Percentiles rank a stretch among this genome's conserved stretches.
phyloP scores from a whole-genome alignment of 768 basidiomycete genomes.

The Calocybe indica region DNA sequence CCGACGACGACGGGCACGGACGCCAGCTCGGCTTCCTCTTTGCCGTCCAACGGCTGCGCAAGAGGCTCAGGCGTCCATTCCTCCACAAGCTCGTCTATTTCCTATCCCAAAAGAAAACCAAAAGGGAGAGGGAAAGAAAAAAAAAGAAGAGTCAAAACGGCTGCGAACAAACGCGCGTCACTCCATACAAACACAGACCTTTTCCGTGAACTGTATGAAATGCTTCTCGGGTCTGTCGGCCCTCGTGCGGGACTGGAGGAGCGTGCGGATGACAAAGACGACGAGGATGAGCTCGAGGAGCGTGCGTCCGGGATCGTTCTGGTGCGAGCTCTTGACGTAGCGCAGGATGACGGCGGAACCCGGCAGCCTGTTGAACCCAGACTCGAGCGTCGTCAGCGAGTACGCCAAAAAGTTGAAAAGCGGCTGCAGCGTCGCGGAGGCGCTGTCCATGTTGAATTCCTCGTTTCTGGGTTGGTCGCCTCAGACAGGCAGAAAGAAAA shows the following conservation, averaged over 20 bases:
- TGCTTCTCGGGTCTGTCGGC: slow-evolving; percentile 81
- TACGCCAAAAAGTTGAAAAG: slow-evolving; percentile 63
- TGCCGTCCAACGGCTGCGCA: slow-evolving; percentile 49
- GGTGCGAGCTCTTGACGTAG: slow-evolving; percentile 92
- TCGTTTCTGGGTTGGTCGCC: slow-evolving; percentile 1
- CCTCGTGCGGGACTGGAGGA: slow-evolving; percentile 86
- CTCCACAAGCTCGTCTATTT: slow-evolving; percentile 93
- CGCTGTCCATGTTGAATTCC: slow-evolving; percentile 20
- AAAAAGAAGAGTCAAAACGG: neutral
- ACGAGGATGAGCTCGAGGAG: slow-evolving; percentile 85
- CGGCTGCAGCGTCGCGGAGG: slow-evolving; percentile 33
- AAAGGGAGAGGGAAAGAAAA: neutral
- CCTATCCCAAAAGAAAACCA: slow-evolving; percentile 39
- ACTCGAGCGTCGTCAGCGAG: slow-evolving; percentile 52
- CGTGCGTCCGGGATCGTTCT: slow-evolving; percentile 92
- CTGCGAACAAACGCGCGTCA: neutral
- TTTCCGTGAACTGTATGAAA: slow-evolving; percentile 87
- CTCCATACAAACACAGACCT: slow-evolving; percentile 43
- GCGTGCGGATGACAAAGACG: slow-evolving; percentile 82
- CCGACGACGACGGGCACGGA: slow-evolving; percentile 77
- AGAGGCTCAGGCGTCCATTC: slow-evolving; percentile 93
- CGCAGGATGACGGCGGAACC: slow-evolving; percentile 82
- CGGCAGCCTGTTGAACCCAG: slow-evolving; percentile 68
- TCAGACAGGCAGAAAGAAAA: neutral
- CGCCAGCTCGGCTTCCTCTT: slow-evolving; percentile 64